A percentile compares a stretch with the other conserved stretches of the same genome.
These are phyloP conservation scores for Psophocarpus tetragonolobus DNA, from an alignment of 306 rosid species.

Conservation along the genomic window DNA sequence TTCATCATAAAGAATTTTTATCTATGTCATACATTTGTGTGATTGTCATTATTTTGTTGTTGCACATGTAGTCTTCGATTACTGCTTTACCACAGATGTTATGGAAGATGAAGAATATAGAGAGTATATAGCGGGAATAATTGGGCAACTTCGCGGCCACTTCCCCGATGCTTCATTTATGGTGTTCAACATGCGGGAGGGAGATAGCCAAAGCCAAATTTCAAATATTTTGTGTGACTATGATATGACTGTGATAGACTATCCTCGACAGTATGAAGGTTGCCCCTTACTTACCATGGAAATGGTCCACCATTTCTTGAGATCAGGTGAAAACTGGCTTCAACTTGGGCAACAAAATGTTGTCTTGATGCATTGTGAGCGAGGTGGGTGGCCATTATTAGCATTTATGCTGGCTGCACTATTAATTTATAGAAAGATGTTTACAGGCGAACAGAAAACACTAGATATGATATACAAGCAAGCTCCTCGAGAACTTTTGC, in stretches of 20 bases:
- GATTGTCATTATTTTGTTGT: constrained; percentile 35
- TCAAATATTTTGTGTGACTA: constrained; percentile 62
- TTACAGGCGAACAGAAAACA: constrained; percentile 84
- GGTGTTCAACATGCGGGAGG: constrained; percentile 97
- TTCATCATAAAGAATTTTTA: constrained; percentile 26
- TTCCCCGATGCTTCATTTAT: constrained; percentile 85
- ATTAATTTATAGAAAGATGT: constrained; percentile 82
- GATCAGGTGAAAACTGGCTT: constrained; percentile 96
- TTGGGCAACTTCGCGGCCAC: constrained; percentile 66
- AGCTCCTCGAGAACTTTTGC: constrained; percentile 89
- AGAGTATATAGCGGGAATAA: constrained; percentile 75
- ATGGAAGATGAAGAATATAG: constrained; percentile 76
- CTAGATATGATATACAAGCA: constrained; percentile 93
- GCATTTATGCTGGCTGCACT: constrained; percentile 95
- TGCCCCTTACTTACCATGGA: constrained; percentile 96
- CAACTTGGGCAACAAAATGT: constrained; percentile 79
- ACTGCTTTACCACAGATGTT: constrained; percentile 86
- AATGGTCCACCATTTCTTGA: constrained; percentile 89
- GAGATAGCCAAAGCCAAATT: constrained; percentile 76
- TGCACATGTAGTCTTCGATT: constrained; percentile 77
- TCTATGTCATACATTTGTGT: neutral
- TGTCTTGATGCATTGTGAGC: constrained; percentile 91
- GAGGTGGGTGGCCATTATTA: constrained; percentile 95
- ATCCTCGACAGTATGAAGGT: constrained; percentile 93
- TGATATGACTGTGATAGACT: constrained; percentile 96